Evolutionary conservation across 1,284 basidiomycete species (phyloP), one percentile per base, ranked within the genome.

Genomic region (Austropuccinia psidii): DNA sequence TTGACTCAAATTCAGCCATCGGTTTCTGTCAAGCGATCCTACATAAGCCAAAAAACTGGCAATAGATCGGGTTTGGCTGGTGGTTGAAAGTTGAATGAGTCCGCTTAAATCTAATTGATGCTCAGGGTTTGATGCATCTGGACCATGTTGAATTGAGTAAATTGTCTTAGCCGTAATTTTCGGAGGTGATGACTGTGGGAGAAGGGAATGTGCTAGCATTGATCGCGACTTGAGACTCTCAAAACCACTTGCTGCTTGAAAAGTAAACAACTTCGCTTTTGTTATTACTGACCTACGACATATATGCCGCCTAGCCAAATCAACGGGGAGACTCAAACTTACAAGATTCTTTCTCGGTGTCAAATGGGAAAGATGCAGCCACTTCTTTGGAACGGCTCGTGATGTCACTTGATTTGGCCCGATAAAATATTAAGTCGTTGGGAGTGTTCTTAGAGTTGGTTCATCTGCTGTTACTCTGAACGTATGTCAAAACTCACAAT

Each of bases 301-400:
- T 45, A 37, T 31, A 29, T 39, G 35, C 5, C 13, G 19, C 3
- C 11, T 45, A 2, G 19, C 24, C 4, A 11, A 11, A 62, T 62
- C 9, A 62, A 17, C 27, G 52, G 33, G 43, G 35, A 27, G 33
- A 60, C 13, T 24, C 13, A 27, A 17, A 57, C 66, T 27, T 27
- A 68, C 66, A 31, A n/a, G 43, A 50, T 17, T 57, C 66, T 57
- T 68, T 47, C 24, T 68, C 66, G 50, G 55, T 6, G 3, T 68
- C 66, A 37, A 60, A 70, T 5, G 54, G 43, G 33, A 58, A 70
- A 24, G 52, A 47, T 17, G 35, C 67, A 19, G 67, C 67, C 33
- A 70, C 67, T 60, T 70, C 50, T 31, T 70, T 70, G 13, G 67
- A 37, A 19, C 55, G 54, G 37, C 60, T 37, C n/a, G 67, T 70